These are phyloP conservation scores for Citrus inodora DNA, from an alignment of 345 rosid species.

Conservation along the genomic window DNA sequence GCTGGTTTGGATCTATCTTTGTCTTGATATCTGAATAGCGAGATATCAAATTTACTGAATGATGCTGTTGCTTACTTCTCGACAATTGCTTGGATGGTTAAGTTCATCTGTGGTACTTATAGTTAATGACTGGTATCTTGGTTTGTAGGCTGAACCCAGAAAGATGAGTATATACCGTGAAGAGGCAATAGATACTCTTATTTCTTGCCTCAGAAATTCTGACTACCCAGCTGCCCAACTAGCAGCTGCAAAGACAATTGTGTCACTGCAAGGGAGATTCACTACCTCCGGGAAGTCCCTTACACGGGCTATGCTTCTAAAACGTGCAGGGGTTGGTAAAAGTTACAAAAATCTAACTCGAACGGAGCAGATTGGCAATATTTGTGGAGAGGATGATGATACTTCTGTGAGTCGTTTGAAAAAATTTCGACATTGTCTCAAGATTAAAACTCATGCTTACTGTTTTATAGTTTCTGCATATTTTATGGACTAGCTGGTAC, in stretches of 20 bases:
- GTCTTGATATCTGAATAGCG: not conserved
- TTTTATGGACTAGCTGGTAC: not conserved
- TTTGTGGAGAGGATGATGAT: slow-evolving; percentile 41
- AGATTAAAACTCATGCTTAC: not conserved
- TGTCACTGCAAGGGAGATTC: slow-evolving; percentile 58
- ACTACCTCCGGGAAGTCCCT: slow-evolving; percentile 57
- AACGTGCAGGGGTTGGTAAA: slow-evolving; percentile 50
- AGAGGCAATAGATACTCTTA: slow-evolving; percentile 65
- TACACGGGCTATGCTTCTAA: slow-evolving; percentile 47
- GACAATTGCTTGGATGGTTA: not conserved
- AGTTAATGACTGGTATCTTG: slow-evolving; percentile 4
- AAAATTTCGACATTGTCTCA: not conserved
- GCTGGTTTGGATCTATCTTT: slow-evolving; percentile 40
- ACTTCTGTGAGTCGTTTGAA: slow-evolving; percentile 33
- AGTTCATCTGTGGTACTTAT: not conserved
- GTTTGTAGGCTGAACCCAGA: slow-evolving; percentile 59
- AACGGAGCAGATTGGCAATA: slow-evolving; percentile 33
- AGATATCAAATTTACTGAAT: not conserved
- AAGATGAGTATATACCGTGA: slow-evolving; percentile 76
- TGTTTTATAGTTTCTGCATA: not conserved
- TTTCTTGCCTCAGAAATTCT: slow-evolving; percentile 51
- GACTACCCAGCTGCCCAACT: slow-evolving; percentile 52
- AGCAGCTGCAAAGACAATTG: slow-evolving; percentile 54
- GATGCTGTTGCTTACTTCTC: not conserved
- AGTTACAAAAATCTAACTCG: slow-evolving; percentile 40